A percentile compares a stretch with the other conserved stretches of the same genome.
phyloP scores from a whole-genome alignment of 148 eudicot genomes.

The Tetragonia tetragonoides region DNA sequence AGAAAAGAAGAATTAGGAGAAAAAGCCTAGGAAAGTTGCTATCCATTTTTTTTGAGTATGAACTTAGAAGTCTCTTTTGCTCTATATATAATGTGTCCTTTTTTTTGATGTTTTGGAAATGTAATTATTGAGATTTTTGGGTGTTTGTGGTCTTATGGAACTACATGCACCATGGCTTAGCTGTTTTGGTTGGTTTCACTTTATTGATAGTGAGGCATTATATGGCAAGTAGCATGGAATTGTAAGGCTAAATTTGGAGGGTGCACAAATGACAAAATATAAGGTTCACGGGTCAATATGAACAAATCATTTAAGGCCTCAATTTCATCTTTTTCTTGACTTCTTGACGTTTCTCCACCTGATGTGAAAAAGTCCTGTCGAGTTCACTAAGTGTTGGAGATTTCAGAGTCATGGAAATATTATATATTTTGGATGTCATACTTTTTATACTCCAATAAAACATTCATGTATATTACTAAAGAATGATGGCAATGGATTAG shows the following conservation, averaged over 20 bases:
- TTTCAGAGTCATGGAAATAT: conserved; percentile 9
- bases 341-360: conserved; percentile 1
- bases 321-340: not conserved
- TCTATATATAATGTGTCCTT: not conserved
- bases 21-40: not conserved
- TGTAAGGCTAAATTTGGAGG: conserved; percentile 8
- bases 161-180: not conserved
- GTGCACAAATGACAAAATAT: conserved; percentile 10
- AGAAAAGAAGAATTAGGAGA: not conserved
- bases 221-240: conserved; percentile 17
- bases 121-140: conserved; percentile 5
- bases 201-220: conserved; percentile 2
- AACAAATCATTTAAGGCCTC: conserved; percentile 13
- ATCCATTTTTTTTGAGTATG: not conserved
- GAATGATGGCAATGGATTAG: not conserved
- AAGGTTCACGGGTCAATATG: conserved; percentile 27
- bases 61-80: not conserved
- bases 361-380: not conserved
- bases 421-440: too few species aligned
- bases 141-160: not conserved
- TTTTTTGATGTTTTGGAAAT: not conserved
- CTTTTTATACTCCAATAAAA: too few species aligned
- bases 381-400: conserved; percentile 3
- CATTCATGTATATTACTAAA: not conserved
- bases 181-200: conserved; percentile 12